Percentiles rank a stretch among this genome's conserved stretches.
Evolutionary conservation across 805 yeast genomes (phyloP).

Genomic region (Cyberlindnera veronae): DNA sequence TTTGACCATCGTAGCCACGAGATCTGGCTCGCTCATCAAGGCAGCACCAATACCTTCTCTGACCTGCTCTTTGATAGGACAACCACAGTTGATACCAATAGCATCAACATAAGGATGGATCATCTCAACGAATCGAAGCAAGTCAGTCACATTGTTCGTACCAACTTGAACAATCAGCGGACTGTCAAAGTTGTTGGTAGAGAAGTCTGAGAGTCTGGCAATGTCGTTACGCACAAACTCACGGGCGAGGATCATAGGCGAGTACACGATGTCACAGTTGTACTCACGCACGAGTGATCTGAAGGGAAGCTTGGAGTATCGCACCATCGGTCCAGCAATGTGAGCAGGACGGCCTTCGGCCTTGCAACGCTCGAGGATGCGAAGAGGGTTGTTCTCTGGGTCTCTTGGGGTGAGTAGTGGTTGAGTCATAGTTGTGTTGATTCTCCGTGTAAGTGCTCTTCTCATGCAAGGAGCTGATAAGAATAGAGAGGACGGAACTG

Average conservation of each 20-base stretch:
- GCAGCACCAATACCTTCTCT: constrained; percentile 98
- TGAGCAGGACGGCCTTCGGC: constrained; percentile 52
- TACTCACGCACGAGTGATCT: constrained; percentile 74
- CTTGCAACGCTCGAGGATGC: constrained; percentile 45
- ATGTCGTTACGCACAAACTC: constrained; percentile 83
- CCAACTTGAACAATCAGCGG: constrained; percentile 90
- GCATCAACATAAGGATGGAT: constrained; percentile 91
- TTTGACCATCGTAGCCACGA: constrained; percentile 77
- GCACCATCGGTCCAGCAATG: constrained; percentile 93
- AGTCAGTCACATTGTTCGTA: constrained; percentile 76
- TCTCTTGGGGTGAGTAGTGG: constrained; percentile 29
- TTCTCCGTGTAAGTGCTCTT: neutral
- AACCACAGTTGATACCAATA: constrained; percentile 93
- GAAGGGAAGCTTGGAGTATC: constrained; percentile 92
- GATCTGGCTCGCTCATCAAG: constrained; percentile 76
- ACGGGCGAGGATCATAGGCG: constrained; percentile 95
- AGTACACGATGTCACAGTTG: constrained; percentile 77
- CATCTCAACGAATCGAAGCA: constrained; percentile 81
- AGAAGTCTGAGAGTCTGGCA: constrained; percentile 82
- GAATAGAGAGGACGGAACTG: neutral
- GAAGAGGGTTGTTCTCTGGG: constrained; percentile 49
- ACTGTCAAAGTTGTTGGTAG: constrained; percentile 68
- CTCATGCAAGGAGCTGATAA: neutral
- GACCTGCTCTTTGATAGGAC: constrained; percentile 93
- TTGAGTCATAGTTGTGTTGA: constrained; percentile 4